Evolutionary conservation across 805 yeast genomes (phyloP).

Genomic region (Candida peoriensis): DNA sequence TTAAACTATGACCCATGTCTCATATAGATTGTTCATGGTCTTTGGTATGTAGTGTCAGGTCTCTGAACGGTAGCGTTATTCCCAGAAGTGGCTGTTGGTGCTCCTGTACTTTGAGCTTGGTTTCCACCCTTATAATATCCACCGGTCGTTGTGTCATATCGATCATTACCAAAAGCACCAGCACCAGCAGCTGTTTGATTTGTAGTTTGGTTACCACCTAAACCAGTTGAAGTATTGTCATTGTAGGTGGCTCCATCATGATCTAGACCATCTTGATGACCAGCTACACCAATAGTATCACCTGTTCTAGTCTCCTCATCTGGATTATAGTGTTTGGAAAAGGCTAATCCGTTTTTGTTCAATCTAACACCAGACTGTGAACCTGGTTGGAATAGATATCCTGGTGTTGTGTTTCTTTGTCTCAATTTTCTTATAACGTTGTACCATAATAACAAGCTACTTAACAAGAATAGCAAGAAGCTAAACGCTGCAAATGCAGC

Average conservation of each 20-base stretch:
- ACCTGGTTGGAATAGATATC: slow-evolving; percentile 7
- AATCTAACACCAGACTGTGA: slow-evolving; percentile 1
- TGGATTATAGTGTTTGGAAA: slow-evolving; percentile 3
- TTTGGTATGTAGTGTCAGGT: too few species aligned
- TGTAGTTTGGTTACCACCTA: background rate
- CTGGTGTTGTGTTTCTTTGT: background rate
- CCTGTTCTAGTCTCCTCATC: slow-evolving; percentile 1
- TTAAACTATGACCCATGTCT: too few species aligned
- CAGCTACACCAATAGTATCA: background rate
- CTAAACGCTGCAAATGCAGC: slow-evolving; percentile 29
- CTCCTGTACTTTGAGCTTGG: background rate
- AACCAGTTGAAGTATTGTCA: background rate
- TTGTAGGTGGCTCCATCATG: background rate
- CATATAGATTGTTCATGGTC: too few species aligned
- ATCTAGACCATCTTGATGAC: slow-evolving; percentile 4
- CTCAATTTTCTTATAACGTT: slow-evolving; percentile 24
- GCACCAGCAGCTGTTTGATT: background rate
- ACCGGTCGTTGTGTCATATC: background rate
- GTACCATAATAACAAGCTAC: slow-evolving; percentile 21
- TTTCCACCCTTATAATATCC: background rate
- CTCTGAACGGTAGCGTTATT: too few species aligned
- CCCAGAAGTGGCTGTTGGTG: too few species aligned
- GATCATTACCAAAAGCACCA: background rate
- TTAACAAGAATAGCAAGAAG: slow-evolving; percentile 24
- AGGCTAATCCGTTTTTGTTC: slow-evolving; percentile 8